phyloP scores from a whole-genome alignment of 108 stramenopile genomes.

The Discostella stelligeroides region DNA sequence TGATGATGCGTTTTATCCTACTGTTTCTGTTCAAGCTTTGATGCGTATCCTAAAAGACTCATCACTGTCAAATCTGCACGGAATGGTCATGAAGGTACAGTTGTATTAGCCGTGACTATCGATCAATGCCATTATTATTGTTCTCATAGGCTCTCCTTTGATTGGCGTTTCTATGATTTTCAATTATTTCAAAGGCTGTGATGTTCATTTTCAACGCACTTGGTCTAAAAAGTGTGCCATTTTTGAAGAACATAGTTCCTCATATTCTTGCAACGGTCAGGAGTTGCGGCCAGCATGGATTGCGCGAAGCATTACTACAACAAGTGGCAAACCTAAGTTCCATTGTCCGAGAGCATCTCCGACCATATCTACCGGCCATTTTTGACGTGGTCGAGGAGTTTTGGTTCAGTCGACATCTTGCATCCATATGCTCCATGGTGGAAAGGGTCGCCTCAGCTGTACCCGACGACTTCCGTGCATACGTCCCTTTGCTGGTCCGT shows the following conservation, averaged over 20 bases:
- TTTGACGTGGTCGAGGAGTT: constrained; percentile 89
- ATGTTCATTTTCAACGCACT: constrained; percentile 94
- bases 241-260: constrained; percentile 86
- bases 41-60: constrained; percentile 89
- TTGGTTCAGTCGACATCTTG: constrained; percentile 89
- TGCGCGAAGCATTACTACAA: constrained; percentile 90
- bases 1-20: constrained; percentile 92
- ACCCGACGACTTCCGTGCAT: constrained; percentile 83
- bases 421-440: constrained; percentile 81
- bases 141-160: neutral
- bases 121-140: neutral
- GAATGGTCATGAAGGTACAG: constrained; percentile 82
- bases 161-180: neutral
- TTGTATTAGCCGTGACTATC: constrained; percentile 15
- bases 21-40: constrained; percentile 90
- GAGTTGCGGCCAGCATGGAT: constrained; percentile 72
- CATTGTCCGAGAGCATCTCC: constrained; percentile 86
- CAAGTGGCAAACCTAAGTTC: constrained; percentile 86
- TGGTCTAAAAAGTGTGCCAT: constrained; percentile 87
- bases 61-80: constrained; percentile 90
- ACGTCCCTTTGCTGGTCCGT: constrained; percentile 76
- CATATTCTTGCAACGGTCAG: constrained; percentile 84
- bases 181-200: constrained; percentile 50
- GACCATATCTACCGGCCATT: constrained; percentile 88
- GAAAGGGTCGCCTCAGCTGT: constrained; percentile 82